These are phyloP conservation scores for Russula sp. DNA, from an alignment of 768 basidiomycete genomes.

Conservation along the genomic window DNA sequence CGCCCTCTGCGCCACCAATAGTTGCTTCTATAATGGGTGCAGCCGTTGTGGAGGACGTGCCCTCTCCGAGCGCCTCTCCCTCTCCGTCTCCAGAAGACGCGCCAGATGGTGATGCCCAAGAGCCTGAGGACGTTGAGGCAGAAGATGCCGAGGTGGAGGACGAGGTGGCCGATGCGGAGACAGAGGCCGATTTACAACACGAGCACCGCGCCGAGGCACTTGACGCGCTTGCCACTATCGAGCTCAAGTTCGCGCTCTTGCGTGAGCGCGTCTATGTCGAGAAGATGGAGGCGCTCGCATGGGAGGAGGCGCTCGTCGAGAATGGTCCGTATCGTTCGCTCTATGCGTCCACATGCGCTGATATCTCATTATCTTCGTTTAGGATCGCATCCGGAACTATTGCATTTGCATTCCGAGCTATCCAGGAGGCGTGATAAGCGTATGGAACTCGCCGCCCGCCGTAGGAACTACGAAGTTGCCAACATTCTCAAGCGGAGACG, in stretches of 20 bases:
- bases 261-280: constrained; percentile 88
- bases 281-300: constrained; percentile 85
- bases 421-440: constrained; percentile 74
- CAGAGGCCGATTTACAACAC: constrained; percentile 68
- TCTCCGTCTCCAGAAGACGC: constrained; percentile 21
- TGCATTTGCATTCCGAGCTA: constrained; percentile 75
- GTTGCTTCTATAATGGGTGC: constrained; percentile 19
- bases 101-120: constrained; percentile 23
- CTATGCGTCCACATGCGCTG: constrained; percentile 6
- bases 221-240: constrained; percentile 81
- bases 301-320: constrained; percentile 78
- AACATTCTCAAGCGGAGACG: constrained; percentile 57
- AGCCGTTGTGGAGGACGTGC: background rate
- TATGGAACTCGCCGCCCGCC: constrained; percentile 69
- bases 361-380: constrained; percentile 11
- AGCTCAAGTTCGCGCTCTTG: constrained; percentile 86
- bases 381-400: constrained; percentile 85
- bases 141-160: constrained; percentile 29
- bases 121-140: constrained; percentile 26
- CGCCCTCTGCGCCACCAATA: background rate
- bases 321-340: constrained; percentile 48
- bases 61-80: constrained; percentile 16
- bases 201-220: constrained; percentile 84
- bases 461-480: constrained; percentile 61
- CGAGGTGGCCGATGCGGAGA: constrained; percentile 32